phyloP scores from a whole-genome alignment of 208 protist genomes.

The Acanthamoeba triangularis region DNA sequence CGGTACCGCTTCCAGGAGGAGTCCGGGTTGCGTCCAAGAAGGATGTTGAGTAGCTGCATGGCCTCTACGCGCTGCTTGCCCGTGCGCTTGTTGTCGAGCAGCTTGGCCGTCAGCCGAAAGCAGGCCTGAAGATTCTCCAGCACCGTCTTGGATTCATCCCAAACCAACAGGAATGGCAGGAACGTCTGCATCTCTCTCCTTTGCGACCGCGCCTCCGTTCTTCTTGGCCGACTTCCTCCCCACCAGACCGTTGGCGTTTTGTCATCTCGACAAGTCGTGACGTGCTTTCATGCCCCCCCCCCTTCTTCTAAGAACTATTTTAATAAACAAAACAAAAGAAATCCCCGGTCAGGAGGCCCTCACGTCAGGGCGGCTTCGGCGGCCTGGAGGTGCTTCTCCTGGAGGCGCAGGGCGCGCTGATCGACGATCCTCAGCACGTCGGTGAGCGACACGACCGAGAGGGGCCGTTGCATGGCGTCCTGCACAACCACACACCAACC shows the following conservation, averaged over 20 bases:
- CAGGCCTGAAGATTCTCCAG: slow-evolving; percentile 19
- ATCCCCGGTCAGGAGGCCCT: too few species aligned
- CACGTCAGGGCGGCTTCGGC: background rate
- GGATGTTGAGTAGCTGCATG: slow-evolving; percentile 40
- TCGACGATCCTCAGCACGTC: slow-evolving; percentile 6
- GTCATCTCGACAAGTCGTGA: too few species aligned
- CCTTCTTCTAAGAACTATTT: background rate
- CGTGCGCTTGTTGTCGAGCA: slow-evolving; percentile 59
- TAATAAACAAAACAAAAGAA: background rate
- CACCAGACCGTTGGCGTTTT: too few species aligned
- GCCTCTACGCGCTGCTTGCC: slow-evolving; percentile 65
- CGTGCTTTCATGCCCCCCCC: too few species aligned
- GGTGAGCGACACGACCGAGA: slow-evolving; percentile 7
- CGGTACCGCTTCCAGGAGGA: slow-evolving; percentile 32
- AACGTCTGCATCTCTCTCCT: slow-evolving; percentile 37
- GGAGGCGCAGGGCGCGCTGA: background rate
- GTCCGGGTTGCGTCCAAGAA: background rate
- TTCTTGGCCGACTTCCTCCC: too few species aligned
- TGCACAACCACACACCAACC: background rate
- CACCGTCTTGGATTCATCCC: slow-evolving; percentile 1
- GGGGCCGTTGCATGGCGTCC: background rate
- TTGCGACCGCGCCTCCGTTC: too few species aligned
- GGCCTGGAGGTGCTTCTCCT: background rate
- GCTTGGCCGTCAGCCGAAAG: slow-evolving; percentile 11
- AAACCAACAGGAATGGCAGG: slow-evolving; percentile 27